Evolutionary conservation across 2,329 filamentous ascomycete genomes (phyloP).

Genomic region (Didymella lethalis): DNA sequence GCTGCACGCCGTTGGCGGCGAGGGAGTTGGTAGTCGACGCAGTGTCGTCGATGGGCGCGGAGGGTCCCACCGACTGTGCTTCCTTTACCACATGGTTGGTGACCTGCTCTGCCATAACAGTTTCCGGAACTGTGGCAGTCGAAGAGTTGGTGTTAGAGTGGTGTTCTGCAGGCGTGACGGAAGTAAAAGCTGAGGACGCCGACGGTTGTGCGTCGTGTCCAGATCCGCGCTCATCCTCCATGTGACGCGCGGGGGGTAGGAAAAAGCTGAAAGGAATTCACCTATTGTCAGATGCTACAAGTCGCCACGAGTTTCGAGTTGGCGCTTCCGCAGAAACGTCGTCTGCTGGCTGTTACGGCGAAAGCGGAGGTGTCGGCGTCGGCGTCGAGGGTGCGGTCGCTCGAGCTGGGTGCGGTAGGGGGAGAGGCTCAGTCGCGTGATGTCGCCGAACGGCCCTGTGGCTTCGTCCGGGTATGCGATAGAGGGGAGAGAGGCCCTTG

Average conservation of each 20-base stretch:
- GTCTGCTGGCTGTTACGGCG: conserved; percentile 46
- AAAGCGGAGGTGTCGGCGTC: conserved; percentile 44
- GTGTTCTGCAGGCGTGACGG: conserved; percentile 35
- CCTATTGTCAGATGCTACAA: conserved; percentile 51
- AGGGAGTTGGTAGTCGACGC: conserved; percentile 65
- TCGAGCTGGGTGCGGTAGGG: conserved; percentile 22
- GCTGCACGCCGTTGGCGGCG: conserved; percentile 59
- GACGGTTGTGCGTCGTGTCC: conserved; percentile 32
- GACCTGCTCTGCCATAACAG: conserved; percentile 77
- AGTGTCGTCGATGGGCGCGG: conserved; percentile 71
- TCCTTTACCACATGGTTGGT: conserved; percentile 76
- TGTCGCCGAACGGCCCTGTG: conserved; percentile 33
- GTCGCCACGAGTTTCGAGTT: conserved; percentile 50
- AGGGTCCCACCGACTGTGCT: conserved; percentile 71
- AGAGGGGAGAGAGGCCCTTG: conserved; percentile 38
- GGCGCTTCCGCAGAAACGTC: conserved; percentile 53
- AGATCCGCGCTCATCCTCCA: conserved; percentile 32
- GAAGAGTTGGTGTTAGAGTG: conserved; percentile 45
- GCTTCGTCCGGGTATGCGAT: conserved; percentile 37
- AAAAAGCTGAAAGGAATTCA: conserved; percentile 45
- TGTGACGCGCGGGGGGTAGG: conserved; percentile 31
- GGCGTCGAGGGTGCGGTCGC: conserved; percentile 34
- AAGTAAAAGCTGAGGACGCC: conserved; percentile 25
- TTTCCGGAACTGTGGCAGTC: conserved; percentile 57
- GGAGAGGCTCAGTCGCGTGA: conserved; percentile 32